Evolutionary conservation across 306 rosid species (phyloP).

Genomic region (Cyclanthera cordifolia): DNA sequence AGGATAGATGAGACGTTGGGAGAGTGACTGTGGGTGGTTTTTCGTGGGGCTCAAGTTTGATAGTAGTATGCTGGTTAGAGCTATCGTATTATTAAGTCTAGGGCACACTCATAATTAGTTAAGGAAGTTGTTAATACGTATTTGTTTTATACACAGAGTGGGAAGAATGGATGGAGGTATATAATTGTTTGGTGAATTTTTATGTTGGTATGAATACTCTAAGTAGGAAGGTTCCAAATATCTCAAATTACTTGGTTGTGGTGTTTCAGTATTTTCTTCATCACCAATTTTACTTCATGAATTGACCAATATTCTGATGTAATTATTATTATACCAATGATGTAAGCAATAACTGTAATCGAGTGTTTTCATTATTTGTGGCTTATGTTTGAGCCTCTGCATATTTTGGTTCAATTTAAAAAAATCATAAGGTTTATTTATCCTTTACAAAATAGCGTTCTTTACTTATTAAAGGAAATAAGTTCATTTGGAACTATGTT

Average conservation of each 20-base stretch:
- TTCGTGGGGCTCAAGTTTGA: no score
- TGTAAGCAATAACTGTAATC: not conserved
- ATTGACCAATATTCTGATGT: not conserved
- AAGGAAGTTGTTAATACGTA: not conserved
- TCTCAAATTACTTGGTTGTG: not conserved
- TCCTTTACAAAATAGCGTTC: not conserved
- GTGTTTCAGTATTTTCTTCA: not conserved
- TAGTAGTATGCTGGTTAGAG: no score
- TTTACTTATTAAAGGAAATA: not conserved
- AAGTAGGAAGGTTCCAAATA: not conserved
- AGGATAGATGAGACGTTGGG: no score
- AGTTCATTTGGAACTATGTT: constrained; percentile 1
- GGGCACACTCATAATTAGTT: not conserved
- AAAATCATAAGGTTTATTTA: not conserved
- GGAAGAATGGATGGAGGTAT: not conserved
- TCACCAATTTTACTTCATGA: not conserved
- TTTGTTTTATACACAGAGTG: no score
- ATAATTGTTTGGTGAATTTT: not conserved
- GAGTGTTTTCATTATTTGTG: not conserved
- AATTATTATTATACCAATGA: not conserved
- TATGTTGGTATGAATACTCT: not conserved
- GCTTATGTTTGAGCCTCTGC: not conserved
- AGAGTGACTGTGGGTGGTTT: no score
- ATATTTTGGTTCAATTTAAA: not conserved
- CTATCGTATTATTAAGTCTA: not conserved